phyloP scores from a whole-genome alignment of 345 rosid species.

The Mallotus nudiflorus region DNA sequence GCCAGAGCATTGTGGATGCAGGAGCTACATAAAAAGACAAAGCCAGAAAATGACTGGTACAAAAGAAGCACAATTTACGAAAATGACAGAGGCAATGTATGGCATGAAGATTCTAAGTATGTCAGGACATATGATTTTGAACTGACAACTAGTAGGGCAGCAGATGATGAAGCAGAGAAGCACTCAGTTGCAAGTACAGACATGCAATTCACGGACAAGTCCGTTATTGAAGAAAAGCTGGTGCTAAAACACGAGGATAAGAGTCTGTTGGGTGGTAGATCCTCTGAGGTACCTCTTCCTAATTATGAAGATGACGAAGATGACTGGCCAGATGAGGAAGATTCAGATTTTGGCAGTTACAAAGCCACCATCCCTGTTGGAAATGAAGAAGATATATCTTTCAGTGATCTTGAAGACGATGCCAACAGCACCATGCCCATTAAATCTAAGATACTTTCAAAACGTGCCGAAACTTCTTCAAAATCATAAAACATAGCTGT shows the following conservation, averaged over 20 bases:
- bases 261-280: slow-evolving; percentile 27
- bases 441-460: slow-evolving; percentile 39
- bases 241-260: slow-evolving; percentile 33
- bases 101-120: slow-evolving; percentile 28
- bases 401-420: slow-evolving; percentile 40
- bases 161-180: slow-evolving; percentile 22
- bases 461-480: slow-evolving; percentile 17
- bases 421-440: slow-evolving; percentile 3
- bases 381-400: slow-evolving; percentile 34
- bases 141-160: neutral
- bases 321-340: slow-evolving; percentile 34
- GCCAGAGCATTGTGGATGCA: slow-evolving; percentile 37
- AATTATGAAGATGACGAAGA: slow-evolving; percentile 29
- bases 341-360: slow-evolving; percentile 29
- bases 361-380: slow-evolving; percentile 21
- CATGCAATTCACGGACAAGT: slow-evolving; percentile 25
- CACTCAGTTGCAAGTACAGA: slow-evolving; percentile 20
- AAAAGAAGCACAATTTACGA: slow-evolving; percentile 40
- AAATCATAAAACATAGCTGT: slow-evolving; percentile 19
- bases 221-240: slow-evolving; percentile 27
- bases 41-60: slow-evolving; percentile 35
- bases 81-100: slow-evolving; percentile 18
- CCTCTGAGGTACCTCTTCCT: slow-evolving; percentile 13
- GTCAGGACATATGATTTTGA: slow-evolving; percentile 21
- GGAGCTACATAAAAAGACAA: slow-evolving; percentile 50